phyloP scores from a whole-genome alignment of 2,329 filamentous ascomycete genomes.

The Aspergillus pseudoviridinutans region DNA sequence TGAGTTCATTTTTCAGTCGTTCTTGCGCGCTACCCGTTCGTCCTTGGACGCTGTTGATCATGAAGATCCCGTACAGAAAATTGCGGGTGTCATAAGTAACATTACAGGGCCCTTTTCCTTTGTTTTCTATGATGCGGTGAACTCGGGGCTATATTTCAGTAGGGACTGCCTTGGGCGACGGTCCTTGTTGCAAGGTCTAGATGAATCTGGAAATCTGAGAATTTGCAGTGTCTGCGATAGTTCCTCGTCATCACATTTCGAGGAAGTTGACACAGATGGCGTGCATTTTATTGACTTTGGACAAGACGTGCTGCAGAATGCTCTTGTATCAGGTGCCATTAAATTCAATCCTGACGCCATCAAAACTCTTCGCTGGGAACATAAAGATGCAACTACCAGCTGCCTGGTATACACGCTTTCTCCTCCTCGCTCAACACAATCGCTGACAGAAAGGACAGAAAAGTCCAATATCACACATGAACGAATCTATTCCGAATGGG shows the following conservation, averaged over 20 bases:
- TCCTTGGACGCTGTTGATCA: conserved; percentile 1
- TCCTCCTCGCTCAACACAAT: background rate
- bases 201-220: conserved; percentile 49
- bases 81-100: conserved; percentile 50
- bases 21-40: conserved; percentile 45
- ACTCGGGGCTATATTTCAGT: conserved; percentile 69
- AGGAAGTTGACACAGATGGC: conserved; percentile 80
- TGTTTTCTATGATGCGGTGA: conserved; percentile 67
- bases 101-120: conserved; percentile 87
- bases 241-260: conserved; percentile 52
- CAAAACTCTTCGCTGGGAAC: conserved; percentile 27
- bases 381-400: conserved; percentile 11
- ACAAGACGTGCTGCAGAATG: conserved; percentile 7
- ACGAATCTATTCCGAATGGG: conserved; percentile 32
- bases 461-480: conserved; percentile 45
- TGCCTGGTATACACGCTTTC: conserved; percentile 22
- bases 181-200: conserved; percentile 63
- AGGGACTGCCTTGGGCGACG: conserved; percentile 83
- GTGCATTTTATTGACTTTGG: conserved; percentile 65
- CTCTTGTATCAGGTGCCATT: conserved; percentile 1
- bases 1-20: conserved; percentile 59
- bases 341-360: conserved; percentile 17
- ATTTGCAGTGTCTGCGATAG: conserved; percentile 69
- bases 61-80: conserved; percentile 21
- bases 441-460: conserved; percentile 23